A percentile compares a stretch with the other conserved stretches of the same genome.
phyloP scores from a whole-genome alignment of 2,329 filamentous ascomycete species.

The Talaromyces sp. region DNA sequence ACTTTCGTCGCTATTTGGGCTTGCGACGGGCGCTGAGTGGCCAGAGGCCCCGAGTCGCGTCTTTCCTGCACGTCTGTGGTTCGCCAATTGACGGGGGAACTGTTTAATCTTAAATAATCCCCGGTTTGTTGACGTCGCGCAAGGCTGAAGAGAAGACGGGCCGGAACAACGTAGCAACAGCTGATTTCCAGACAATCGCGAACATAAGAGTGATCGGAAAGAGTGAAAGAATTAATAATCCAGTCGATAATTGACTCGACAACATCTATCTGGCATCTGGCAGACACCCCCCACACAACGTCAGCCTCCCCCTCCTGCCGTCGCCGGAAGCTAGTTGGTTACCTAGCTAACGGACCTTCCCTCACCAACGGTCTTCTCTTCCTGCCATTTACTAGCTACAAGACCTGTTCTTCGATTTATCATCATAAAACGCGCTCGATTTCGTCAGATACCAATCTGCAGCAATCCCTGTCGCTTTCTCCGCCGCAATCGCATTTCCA shows the following conservation, averaged over 20 bases:
- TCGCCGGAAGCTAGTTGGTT: slow-evolving; percentile 6
- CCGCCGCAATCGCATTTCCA: background rate
- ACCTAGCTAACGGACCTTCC: background rate
- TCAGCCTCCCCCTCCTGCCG: background rate
- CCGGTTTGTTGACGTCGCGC: slow-evolving; percentile 13
- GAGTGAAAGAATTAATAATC: background rate
- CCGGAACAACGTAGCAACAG: background rate
- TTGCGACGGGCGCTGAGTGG: slow-evolving; percentile 3
- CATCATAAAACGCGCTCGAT: slow-evolving; percentile 7
- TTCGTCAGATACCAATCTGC: slow-evolving; percentile 4
- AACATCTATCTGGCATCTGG: background rate
- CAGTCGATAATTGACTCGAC: background rate
- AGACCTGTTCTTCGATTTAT: background rate
- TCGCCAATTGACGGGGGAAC: slow-evolving; percentile 33
- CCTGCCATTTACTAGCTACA: background rate
- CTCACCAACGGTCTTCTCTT: background rate
- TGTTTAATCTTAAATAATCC: slow-evolving; percentile 9
- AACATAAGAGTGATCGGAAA: background rate
- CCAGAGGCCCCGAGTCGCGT: slow-evolving; percentile 3
- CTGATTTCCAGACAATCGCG: background rate
- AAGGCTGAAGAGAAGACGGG: background rate
- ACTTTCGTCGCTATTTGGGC: background rate
- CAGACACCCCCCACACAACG: background rate
- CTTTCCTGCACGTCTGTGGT: slow-evolving; percentile 27
- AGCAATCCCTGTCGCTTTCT: slow-evolving; percentile 9